A percentile compares a stretch with the other conserved stretches of the same genome.
These are phyloP conservation scores for Mycena olivaceomarginata DNA, from an alignment of 768 basidiomycete genomes.

Conservation along the genomic window DNA sequence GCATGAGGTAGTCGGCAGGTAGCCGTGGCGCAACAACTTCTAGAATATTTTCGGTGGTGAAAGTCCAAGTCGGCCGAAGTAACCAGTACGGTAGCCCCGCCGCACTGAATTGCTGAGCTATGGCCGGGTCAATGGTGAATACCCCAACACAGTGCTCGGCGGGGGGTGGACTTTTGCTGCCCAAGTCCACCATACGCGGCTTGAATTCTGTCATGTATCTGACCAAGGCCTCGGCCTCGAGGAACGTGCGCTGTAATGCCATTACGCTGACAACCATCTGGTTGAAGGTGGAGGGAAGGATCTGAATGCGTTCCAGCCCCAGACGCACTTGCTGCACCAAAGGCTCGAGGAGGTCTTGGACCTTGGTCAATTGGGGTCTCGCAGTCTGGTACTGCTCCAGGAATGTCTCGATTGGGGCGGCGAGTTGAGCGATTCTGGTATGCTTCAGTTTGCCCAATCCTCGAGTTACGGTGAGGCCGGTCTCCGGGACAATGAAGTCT, in stretches of 20 bases:
- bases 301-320: not conserved
- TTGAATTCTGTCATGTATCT: constrained; percentile 38
- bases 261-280: constrained; percentile 19
- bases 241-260: constrained; percentile 37
- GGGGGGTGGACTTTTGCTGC: not conserved
- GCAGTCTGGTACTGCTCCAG: not conserved
- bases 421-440: not conserved
- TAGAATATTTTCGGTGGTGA: not conserved
- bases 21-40: not conserved
- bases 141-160: constrained; percentile 30
- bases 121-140: constrained; percentile 30
- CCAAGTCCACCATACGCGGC: constrained; percentile 22
- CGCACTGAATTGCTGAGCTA: constrained; percentile 32
- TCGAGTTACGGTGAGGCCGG: not conserved
- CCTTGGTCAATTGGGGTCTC: not conserved
- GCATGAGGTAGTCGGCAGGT: not conserved
- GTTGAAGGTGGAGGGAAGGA: not conserved
- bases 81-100: constrained; percentile 49
- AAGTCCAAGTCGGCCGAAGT: constrained; percentile 21
- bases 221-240: constrained; percentile 39
- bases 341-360: not conserved
- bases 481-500: not conserved
- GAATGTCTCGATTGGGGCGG: not conserved
- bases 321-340: not conserved
- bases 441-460: not conserved